A percentile compares a stretch with the other conserved stretches of the same genome.
These are phyloP conservation scores for Ophidiomyces ophidiicola DNA, from an alignment of 2,329 filamentous ascomycete genomes.

Conservation along the genomic window DNA sequence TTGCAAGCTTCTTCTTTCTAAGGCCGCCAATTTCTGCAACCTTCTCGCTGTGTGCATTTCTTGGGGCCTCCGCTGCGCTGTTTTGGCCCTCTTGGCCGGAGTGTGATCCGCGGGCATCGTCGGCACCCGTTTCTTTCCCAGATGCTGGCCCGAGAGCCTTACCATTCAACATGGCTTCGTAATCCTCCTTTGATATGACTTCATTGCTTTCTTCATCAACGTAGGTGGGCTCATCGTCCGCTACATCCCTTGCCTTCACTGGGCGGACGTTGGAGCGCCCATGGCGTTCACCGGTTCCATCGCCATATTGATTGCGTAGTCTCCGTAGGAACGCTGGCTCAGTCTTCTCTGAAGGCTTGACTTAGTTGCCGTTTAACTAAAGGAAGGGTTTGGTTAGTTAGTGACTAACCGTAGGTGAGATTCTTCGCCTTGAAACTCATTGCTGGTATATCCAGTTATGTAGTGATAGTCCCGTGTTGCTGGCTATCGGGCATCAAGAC, in stretches of 20 bases:
- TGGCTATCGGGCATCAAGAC: not conserved
- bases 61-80: conserved; percentile 5
- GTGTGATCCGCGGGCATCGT: not conserved
- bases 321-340: conserved; percentile 34
- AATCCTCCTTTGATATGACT: conserved; percentile 34
- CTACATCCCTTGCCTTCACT: conserved; percentile 27
- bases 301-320: conserved; percentile 29
- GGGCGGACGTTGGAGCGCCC: conserved; percentile 28
- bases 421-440: conserved; percentile 31
- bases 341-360: conserved; percentile 24
- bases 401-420: conserved; percentile 31
- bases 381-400: not conserved
- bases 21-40: conserved; percentile 31
- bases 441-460: not conserved
- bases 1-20: conserved; percentile 33
- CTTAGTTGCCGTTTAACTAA: not conserved
- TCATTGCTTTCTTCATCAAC: conserved; percentile 35
- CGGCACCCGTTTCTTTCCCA: conserved; percentile 15
- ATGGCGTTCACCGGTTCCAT: conserved; percentile 23
- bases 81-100: conserved; percentile 12
- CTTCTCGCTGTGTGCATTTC: conserved; percentile 23
- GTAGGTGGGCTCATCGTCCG: conserved; percentile 35
- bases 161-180: conserved; percentile 28
- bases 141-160: conserved; percentile 14
- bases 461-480: not conserved